phyloP scores from a whole-genome alignment of 495 filamentous ascomycete genomes.

The Aspergillus coremiiformis region DNA sequence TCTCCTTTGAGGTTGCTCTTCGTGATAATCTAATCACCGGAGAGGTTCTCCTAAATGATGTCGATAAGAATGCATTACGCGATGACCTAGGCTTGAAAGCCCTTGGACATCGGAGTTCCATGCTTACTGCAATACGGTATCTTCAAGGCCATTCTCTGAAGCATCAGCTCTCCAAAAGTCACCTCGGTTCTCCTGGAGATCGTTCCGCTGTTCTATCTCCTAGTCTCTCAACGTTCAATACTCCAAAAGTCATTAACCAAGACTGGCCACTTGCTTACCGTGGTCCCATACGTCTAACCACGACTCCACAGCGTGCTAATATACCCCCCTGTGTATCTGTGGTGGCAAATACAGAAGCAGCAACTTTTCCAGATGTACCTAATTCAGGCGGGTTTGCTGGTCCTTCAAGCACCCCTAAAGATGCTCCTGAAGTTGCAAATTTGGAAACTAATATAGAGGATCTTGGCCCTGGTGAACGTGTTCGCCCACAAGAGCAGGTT shows the following conservation, averaged over 20 bases:
- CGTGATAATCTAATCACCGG: constrained; percentile 56
- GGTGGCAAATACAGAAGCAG: not conserved
- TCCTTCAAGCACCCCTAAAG: not conserved
- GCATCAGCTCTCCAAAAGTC: constrained; percentile 20
- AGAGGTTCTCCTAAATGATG: constrained; percentile 46
- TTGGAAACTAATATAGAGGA: not conserved
- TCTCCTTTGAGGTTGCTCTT: constrained; percentile 44
- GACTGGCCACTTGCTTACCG: not conserved
- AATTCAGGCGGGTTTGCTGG: not conserved
- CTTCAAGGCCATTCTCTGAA: constrained; percentile 37
- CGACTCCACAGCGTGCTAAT: not conserved
- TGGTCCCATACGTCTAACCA: not conserved
- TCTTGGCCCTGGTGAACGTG: not conserved
- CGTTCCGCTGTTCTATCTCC: not conserved
- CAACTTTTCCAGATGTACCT: not conserved
- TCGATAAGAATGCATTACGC: constrained; percentile 38
- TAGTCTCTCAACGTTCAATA: not conserved
- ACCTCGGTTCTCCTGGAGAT: not conserved
- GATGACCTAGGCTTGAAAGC: constrained; percentile 45
- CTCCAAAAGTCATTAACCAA: not conserved
- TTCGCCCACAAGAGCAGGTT: constrained; percentile 19
- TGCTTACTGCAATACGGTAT: constrained; percentile 41
- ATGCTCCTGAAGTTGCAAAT: not conserved
- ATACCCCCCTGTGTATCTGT: not conserved
- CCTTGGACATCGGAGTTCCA: constrained; percentile 37